Base-by-base conservation (phyloP, 140 eudicot species). In the Stevia rebaudiana region DNA sequence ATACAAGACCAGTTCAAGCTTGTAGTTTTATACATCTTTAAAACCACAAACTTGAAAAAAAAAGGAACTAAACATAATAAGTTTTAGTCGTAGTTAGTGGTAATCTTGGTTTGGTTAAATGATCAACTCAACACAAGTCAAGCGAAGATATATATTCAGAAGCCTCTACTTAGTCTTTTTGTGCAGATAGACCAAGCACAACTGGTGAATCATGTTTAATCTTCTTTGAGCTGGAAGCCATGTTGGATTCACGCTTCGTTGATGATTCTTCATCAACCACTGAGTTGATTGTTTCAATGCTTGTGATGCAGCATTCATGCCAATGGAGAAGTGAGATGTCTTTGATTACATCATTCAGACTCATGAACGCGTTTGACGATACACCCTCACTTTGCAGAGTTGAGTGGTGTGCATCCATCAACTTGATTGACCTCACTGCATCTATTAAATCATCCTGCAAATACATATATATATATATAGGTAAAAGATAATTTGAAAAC, bases 281-380 rank as follows among this genome's bases (percentile, higher is more conserved):
- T 33, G 68, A 54, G 40, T 74, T 80, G 61, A 77, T 21, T 13
- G 83, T 76, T 74, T 72, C 46, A 66, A 81, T 50, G 18, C 84
- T 74, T 49, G 82, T 87, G 72, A 83, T 62, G 65, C 77, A 82
- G 67, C 88, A 83, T 57, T 87, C 91, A 18, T 83, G 82, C 95
- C 91, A 87, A 31, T 72, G 63, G 68, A 87, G 80, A 43, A 19
- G 54, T 0, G 75, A 61, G 17, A 83, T 72, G 54, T 83, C 86
- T 23, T 21, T 63, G 70, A 81, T 72, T 35, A 58, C 88, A 36
- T 78, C 91, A 28, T 71, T 46, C 21, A 83, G 49, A 9, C 79
- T 48, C 53, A 83, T n/a, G 48, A 72, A 30, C 0, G 75, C 85
- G 21, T 52, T 54, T 1, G 82, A 73, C 12, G 91, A 81, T 33